Evolutionary conservation across 2,329 filamentous ascomycete genomes (phyloP), one percentile per base, ranked within the genome.

Genomic region (Acephala macrosclerotiorum): DNA sequence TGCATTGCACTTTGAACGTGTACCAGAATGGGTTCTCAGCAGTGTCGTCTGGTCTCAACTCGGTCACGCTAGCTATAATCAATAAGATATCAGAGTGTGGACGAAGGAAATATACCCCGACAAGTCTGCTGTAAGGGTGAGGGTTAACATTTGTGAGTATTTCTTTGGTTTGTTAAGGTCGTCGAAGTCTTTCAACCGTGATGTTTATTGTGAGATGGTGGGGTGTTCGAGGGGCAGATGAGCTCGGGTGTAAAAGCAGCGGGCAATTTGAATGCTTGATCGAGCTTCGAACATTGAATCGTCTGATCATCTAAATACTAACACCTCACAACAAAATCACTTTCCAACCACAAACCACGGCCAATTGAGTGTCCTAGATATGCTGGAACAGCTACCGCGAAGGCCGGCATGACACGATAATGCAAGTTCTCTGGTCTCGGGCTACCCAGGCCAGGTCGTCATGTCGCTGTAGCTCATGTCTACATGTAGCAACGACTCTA

Each of bases 1-100:
- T 97, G 81, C 96, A 99, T 83, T 97, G 93, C 40, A 99, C 95
- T 77, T 92, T 96, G 87, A 99, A 98, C 59, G 93, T 97, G 82
- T 97, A 99, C 86, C 91, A 97, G 82, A 97, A 99, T 3, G 94
- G 93, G 66, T 86, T 87, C 20, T 92, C 92, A 73, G 89, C 83
- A 7, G 89, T 93, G 78, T 99, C 96, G 72, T 89, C 84, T 8
- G 96, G 96, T 64, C 90, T 90, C 72, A 99, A 88, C 75, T 96
- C 91, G 66, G 94, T 97, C 66, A 99, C 94, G 55, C 96, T 98
- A 58, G 51, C 45, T 42, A 35, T 63, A 45, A 58, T 58, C 38
- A 26, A 42, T 40, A 57, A 45, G n/a, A 3, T 12, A 18, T 47
- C 33, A 25, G 47, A 40, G 2, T 1, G 55, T 45, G 42, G 7